phyloP scores from a whole-genome alignment of 169 alveolate species.

The Plasmodium vivax region DNA sequence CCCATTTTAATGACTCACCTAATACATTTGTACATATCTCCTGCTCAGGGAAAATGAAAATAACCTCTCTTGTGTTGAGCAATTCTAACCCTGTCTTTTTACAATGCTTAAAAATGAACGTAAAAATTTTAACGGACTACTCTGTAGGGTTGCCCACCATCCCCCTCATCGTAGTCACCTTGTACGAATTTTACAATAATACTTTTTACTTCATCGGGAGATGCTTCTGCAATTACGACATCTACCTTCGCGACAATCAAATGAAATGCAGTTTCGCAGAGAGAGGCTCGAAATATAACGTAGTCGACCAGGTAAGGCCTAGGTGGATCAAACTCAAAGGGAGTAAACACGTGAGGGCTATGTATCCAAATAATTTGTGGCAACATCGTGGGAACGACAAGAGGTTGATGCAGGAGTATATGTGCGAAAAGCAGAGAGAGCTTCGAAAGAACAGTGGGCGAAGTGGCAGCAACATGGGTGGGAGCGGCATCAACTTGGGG shows the following conservation, averaged over 20 bases:
- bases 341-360: slow-evolving; percentile 75
- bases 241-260: slow-evolving; percentile 66
- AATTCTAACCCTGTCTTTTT: slow-evolving; percentile 86
- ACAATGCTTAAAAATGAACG: slow-evolving; percentile 84
- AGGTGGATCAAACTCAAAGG: slow-evolving; percentile 90
- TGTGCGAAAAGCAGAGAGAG: slow-evolving; percentile 55
- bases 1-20: slow-evolving; percentile 82
- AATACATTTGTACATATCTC: slow-evolving; percentile 85
- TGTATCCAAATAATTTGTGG: slow-evolving; percentile 67
- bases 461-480: neutral
- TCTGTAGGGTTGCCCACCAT: slow-evolving; percentile 72
- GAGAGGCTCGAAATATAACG: slow-evolving; percentile 69
- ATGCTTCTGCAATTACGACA: slow-evolving; percentile 66
- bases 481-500: neutral
- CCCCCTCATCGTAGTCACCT: slow-evolving; percentile 61
- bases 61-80: slow-evolving; percentile 79
- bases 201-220: slow-evolving; percentile 74
- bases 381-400: slow-evolving; percentile 62
- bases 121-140: slow-evolving; percentile 68
- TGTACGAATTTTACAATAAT: slow-evolving; percentile 65
- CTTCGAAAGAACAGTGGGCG: neutral
- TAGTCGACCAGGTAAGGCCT: slow-evolving; percentile 82
- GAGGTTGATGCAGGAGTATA: slow-evolving; percentile 40
- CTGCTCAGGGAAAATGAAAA: slow-evolving; percentile 85
- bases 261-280: slow-evolving; percentile 69